Base-by-base conservation (phyloP, 371 early-diverging fungal genomes). In the Mucor ambiguus region DNA sequence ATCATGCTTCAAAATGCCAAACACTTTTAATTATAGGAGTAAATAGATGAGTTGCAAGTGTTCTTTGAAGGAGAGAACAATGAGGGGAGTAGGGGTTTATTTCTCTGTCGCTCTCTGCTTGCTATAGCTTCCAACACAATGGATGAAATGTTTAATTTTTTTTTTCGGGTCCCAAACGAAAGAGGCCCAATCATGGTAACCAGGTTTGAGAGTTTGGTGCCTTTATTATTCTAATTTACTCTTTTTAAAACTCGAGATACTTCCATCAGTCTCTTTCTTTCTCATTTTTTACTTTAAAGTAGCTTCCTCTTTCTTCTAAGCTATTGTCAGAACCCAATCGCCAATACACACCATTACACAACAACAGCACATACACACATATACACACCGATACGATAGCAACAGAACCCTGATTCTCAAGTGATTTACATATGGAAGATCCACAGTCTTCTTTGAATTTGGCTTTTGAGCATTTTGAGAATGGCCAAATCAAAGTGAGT, bases 401-500 rank as follows among this genome's bases (percentile, higher is more conserved):
- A 48, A 11, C 24, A 48, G 6, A 48, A 8, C 48, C 18, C 12
- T 12, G 14, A 44, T 20, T 44, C 14, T 44, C 26, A 49, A 24
- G 24, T 26, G 26, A 49, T 49, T 30, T 55, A 30, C 18, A 18
- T 28, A 73, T 73, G 74, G 68, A 73, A 58, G 74, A 73, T 64
- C 62, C 63, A 48, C 59, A 70, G 41, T 63, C 64, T 65, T 70
- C 68, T 38, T 57, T 74, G 33, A 62, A 46, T 46, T 52, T 60
- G 59, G 74, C 71, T 59, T 67, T 68, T 30, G 65, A 46, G 6
- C 68, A 68, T 49, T 63, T 63, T 48, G 66, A 71, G 24, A 68
- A 65, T 61, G 74, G 74, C 8, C 68, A 70, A 56, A 74, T 71
- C 58, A 74, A 74, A 70, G 74, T 74, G 54, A 66, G 49, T 24